Base-by-base conservation (phyloP, 768 basidiomycete species). In the Leccinum imitatum region DNA sequence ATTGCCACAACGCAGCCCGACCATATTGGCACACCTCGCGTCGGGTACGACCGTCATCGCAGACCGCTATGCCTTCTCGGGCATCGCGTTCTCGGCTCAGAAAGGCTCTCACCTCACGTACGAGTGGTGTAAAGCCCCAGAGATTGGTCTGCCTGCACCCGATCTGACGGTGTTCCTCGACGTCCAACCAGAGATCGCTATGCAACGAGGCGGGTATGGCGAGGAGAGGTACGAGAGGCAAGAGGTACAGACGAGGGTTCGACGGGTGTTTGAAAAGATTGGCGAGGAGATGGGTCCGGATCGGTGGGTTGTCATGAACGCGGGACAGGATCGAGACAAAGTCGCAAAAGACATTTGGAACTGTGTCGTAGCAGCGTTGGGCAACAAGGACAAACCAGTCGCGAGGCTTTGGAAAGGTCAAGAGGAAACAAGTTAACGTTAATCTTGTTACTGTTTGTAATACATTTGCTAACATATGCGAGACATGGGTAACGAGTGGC, bases 11-110 rank as follows among this genome's bases (percentile, higher is more conserved):
- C 27, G 64, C 61, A 89, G 91, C 25, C 73, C 86, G 3, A 78
- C 78, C 0, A 93, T 98, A 54, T 78, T 84, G 58, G 67, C 74
- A 6, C 76, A 84, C 23, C 79, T 97, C 3, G 72, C 72, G 0
- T 68, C 77, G 0, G 93, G 94, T 0, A 89, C 85, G 4, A 83
- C 84, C 0, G 78, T 99, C 69, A 75, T 99, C 50, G 93, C 91
- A 68, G 96, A 98, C 72, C 83, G 97, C 47, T 99, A 98, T 71
- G 92, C 95, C 1, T 98, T 98, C 75, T 98, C 95, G 3, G 96
- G 96, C 0, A 88, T 95, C 63, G 95, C 93, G 2, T 98, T 98
- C 72, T 89, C 88, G 14, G 81, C 83, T 1, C 79, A 87, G 17
- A 88, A 89, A 65, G 31, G 35, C 3, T 21, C 58, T 21, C 59